Evolutionary conservation across 768 basidiomycete species (phyloP), one percentile per base, ranked within the genome.

Genomic region (Boletus tomentosulus): DNA sequence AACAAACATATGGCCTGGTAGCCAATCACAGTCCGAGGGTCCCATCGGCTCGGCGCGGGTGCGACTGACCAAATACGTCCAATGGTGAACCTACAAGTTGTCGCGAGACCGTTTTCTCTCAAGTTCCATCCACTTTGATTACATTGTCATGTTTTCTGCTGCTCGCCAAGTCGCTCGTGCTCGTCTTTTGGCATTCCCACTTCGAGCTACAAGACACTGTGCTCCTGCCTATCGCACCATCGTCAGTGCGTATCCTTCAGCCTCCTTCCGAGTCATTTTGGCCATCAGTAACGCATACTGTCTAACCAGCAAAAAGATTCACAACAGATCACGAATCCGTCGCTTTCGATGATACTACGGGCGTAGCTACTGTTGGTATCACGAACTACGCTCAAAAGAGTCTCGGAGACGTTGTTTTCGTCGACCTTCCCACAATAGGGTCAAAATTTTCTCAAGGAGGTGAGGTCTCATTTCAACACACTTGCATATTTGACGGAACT

Each of bases 371-470:
- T 8, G 78, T 98, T 42, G 82, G 83, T 41, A 90, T 99, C 66
- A 98, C 97, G 15, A 76, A 96, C 66, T 89, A 97, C 66, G 97
- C 97, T 2, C 93, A 98, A 70, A 78, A 85, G 46, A 84, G 86
- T 33, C 80, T 99, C 3, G 97, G 97, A 31, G 97, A 99, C 68
- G 92, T 98, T 48, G 97, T 98, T 45, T 99, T 91, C 73, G 94
- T 98, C 46, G 97, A 98, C 69, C 79, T 99, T 46, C 90, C 92
- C 1, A 61, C 66, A 10, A 66, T 78, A 9, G 93, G 88, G 5
- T 75, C 79, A 0, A 68, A 80, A 54, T 74, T 98, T 50, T 66
- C 66, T 8, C 76, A 87, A 70, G 91, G 89, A 61, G 91, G 95
- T 95, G 61, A 62, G 22, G 92, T 70, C 16, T 39, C 12, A 25